phyloP scores from a whole-genome alignment of 2,329 filamentous ascomycete genomes.

The Exophiala dermatitidis region DNA sequence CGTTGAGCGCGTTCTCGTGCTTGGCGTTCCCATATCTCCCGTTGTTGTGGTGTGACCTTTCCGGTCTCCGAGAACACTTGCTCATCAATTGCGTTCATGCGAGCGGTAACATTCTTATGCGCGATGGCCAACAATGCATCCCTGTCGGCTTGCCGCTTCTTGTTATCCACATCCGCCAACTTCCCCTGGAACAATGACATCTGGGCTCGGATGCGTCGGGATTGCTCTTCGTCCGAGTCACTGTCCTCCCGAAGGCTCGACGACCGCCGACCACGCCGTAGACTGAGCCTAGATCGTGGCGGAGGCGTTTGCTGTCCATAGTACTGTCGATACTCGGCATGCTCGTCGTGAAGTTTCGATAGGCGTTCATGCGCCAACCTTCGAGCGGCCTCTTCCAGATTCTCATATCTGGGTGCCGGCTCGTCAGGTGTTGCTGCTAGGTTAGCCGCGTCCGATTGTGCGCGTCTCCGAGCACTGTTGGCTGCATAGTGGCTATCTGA shows the following conservation, averaged over 20 bases:
- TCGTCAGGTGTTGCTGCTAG: conserved; percentile 4
- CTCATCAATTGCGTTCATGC: conserved; percentile 73
- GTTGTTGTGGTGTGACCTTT: conserved; percentile 57
- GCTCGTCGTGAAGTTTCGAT: conserved; percentile 68
- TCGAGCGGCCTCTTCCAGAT: conserved; percentile 78
- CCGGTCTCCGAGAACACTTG: conserved; percentile 70
- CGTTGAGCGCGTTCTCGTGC: conserved; percentile 62
- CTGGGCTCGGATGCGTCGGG: conserved; percentile 65
- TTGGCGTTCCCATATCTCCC: conserved; percentile 72
- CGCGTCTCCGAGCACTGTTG: conserved; percentile 31
- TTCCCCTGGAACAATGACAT: conserved; percentile 70
- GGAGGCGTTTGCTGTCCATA: conserved; percentile 57
- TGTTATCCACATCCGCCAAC: conserved; percentile 60
- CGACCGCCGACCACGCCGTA: conserved; percentile 54
- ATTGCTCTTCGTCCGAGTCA: conserved; percentile 59
- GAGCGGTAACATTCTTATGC: conserved; percentile 75
- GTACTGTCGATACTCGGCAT: conserved; percentile 64
- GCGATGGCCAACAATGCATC: conserved; percentile 69
- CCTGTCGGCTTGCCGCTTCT: conserved; percentile 68
- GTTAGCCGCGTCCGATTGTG: conserved; percentile 24
- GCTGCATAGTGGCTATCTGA: conserved; percentile 34
- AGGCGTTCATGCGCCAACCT: conserved; percentile 77
- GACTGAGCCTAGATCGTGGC: conserved; percentile 45
- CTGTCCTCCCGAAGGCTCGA: conserved; percentile 52
- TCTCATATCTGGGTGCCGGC: conserved; percentile 32